Percentiles rank a stretch among this genome's conserved stretches.
Conservation (phyloP, 116 monocot genomes). For the Posidonia oceanica region DNA sequence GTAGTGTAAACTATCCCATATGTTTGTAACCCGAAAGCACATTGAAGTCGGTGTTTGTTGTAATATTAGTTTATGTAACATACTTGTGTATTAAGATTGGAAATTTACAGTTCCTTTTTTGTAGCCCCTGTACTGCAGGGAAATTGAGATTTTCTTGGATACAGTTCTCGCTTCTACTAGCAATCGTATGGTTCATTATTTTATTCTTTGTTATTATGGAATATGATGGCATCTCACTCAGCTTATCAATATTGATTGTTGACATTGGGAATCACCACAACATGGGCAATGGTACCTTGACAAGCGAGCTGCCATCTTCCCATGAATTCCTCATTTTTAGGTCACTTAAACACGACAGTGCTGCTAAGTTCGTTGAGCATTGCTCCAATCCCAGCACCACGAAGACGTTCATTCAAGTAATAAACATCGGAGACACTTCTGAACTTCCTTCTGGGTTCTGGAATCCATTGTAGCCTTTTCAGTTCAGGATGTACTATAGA, state of each 20-base stretch:
- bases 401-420: constrained; percentile 59
- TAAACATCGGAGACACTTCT: constrained; percentile 82
- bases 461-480: constrained; percentile 76
- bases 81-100: not conserved
- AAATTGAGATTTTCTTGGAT: no score
- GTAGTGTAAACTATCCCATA: not conserved
- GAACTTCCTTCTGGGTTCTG: constrained; percentile 84
- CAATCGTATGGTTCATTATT: no score
- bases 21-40: not conserved
- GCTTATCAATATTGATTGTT: constrained; percentile 1
- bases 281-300: constrained; percentile 83
- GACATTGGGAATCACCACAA: constrained; percentile 90
- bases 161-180: no score
- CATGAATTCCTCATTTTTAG: constrained; percentile 60
- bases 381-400: constrained; percentile 56
- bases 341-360: constrained; percentile 88
- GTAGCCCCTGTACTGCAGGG: no score
- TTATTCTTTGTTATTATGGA: no score
- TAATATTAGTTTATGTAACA: not conserved
- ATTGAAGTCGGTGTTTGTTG: not conserved
- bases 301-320: constrained; percentile 85
- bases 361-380: constrained; percentile 98
- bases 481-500: constrained; percentile 94
- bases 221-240: no score
- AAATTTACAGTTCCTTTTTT: not conserved